These are phyloP conservation scores for Asterochloris sp. DNA, from an alignment of 139 green algal genomes.

Conservation along the genomic window DNA sequence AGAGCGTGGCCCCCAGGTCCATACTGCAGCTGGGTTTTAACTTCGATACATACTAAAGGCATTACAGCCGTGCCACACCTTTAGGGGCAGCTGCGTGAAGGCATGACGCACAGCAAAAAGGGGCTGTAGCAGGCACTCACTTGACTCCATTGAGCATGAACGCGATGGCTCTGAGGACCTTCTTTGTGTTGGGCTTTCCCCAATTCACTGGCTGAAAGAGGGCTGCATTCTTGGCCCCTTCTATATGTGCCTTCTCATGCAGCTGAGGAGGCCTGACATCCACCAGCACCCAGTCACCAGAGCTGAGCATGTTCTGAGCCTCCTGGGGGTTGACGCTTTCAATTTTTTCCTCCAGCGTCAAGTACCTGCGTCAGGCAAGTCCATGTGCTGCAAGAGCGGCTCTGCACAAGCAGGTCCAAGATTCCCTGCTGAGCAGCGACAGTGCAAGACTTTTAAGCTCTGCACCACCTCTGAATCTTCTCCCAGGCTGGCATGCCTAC, in stretches of 20 bases:
- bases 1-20: no score
- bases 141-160: slow-evolving; percentile 39
- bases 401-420: no score
- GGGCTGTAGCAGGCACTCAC: not conserved
- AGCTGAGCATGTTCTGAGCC: slow-evolving; percentile 25
- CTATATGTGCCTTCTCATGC: slow-evolving; percentile 27
- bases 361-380: not conserved
- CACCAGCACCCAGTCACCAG: slow-evolving; percentile 35
- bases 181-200: not conserved
- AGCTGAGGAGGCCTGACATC: slow-evolving; percentile 33
- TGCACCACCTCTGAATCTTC: slow-evolving; percentile 2
- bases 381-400: no score
- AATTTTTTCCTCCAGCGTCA: slow-evolving; percentile 2
- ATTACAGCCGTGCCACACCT: no score
- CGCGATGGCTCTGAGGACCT: slow-evolving; percentile 15
- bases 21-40: no score
- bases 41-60: no score
- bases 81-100: no score
- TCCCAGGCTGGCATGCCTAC: slow-evolving; percentile 14
- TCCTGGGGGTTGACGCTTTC: slow-evolving; percentile 21
- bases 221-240: slow-evolving; percentile 21
- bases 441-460: no score
- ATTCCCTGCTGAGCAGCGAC: no score
- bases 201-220: slow-evolving; percentile 17
- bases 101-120: no score